These are phyloP conservation scores for Digitaria exilis DNA, from an alignment of 202 grass and related monocot species.

Conservation along the genomic window DNA sequence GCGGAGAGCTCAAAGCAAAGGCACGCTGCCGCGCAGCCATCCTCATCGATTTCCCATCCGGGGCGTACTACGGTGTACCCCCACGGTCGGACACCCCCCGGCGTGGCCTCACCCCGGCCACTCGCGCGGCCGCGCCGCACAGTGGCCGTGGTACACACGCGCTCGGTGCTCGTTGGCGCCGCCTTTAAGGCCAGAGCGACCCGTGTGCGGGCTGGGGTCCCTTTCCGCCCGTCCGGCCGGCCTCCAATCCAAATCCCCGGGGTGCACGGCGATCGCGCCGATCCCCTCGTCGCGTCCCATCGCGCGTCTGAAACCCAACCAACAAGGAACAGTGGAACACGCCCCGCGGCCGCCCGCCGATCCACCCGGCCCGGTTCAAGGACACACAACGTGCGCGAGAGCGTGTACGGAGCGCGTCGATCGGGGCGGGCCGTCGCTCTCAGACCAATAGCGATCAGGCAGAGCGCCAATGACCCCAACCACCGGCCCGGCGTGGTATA, in stretches of 20 bases:
- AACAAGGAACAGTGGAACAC: too few relatives aligned
- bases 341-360: neutral
- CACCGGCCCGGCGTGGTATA: conserved; percentile 34
- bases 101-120: conserved; percentile 36
- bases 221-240: neutral
- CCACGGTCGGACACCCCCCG: neutral
- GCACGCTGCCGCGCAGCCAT: neutral
- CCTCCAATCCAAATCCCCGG: neutral
- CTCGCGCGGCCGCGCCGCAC: neutral
- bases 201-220: neutral
- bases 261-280: neutral
- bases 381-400: neutral
- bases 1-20: neutral
- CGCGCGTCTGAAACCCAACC: conserved; percentile 20
- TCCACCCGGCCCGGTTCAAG: neutral
- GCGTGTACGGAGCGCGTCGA: conserved; percentile 26
- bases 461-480: neutral
- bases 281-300: neutral
- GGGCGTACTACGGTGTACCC: neutral
- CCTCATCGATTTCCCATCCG: neutral
- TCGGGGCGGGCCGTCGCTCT: conserved; percentile 23
- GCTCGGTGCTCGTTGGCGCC: conserved; percentile 6
- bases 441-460: neutral
- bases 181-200: conserved; percentile 8
- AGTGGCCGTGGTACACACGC: neutral